These are phyloP conservation scores for Leccinum rimulosum DNA, from an alignment of 768 basidiomycete species.

Conservation along the genomic window DNA sequence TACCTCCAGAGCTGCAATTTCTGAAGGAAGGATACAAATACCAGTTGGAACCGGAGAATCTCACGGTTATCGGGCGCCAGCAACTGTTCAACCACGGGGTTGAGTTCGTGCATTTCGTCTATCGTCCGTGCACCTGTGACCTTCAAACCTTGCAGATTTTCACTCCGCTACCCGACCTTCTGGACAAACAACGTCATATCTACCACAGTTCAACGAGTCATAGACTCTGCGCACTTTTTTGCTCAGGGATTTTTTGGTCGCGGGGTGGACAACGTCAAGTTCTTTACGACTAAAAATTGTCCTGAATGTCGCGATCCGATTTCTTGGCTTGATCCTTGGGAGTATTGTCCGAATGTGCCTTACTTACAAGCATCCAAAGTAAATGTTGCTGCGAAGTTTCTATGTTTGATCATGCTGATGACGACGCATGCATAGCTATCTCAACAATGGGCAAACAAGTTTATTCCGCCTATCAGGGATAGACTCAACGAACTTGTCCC, in stretches of 20 bases:
- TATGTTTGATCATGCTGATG: not conserved
- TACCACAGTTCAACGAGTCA: slow-evolving; percentile 23
- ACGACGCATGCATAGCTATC: not conserved
- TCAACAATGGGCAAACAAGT: slow-evolving; percentile 32
- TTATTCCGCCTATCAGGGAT: slow-evolving; percentile 36
- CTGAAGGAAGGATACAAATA: slow-evolving; percentile 36
- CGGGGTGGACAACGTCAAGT: slow-evolving; percentile 20
- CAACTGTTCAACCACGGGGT: slow-evolving; percentile 42
- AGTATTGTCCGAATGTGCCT: slow-evolving; percentile 28
- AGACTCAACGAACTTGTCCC: slow-evolving; percentile 37
- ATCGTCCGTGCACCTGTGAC: not conserved
- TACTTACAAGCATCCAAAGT: not conserved
- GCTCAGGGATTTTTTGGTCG: slow-evolving; percentile 39
- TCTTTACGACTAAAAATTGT: slow-evolving; percentile 28
- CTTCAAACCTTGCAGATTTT: slow-evolving; percentile 12
- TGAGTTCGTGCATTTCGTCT: slow-evolving; percentile 25
- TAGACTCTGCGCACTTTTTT: slow-evolving; percentile 43
- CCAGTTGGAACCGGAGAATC: slow-evolving; percentile 32
- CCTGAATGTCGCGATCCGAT: slow-evolving; percentile 20
- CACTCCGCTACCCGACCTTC: slow-evolving; percentile 20
- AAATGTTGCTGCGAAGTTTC: not conserved
- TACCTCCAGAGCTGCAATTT: slow-evolving; percentile 36
- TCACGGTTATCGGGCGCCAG: slow-evolving; percentile 36
- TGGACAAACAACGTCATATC: slow-evolving; percentile 14
- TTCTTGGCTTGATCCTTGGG: slow-evolving; percentile 41